Percentiles rank a stretch among this genome's conserved stretches.
Evolutionary conservation across 768 basidiomycete species (phyloP).

Genomic region (Mycena latifolia): DNA sequence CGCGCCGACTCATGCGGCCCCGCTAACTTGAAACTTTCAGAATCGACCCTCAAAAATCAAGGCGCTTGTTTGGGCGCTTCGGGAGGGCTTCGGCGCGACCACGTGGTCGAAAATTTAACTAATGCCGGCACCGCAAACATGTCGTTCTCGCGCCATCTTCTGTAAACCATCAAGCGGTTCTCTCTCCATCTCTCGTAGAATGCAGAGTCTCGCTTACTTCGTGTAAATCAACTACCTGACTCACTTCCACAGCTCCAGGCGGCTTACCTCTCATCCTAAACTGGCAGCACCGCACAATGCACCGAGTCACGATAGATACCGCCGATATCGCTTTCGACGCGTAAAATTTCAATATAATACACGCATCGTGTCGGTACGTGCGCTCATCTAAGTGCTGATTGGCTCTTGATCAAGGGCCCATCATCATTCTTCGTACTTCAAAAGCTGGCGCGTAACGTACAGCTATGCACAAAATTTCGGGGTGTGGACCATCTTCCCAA

Average conservation of each 20-base stretch:
- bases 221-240: neutral
- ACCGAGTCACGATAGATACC: too few relatives aligned
- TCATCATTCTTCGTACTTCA: constrained; percentile 15
- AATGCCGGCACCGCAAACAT: neutral
- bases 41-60: neutral
- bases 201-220: neutral
- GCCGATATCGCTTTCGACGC: neutral
- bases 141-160: neutral
- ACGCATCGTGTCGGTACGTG: neutral
- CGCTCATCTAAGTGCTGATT: constrained; percentile 2
- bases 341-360: neutral
- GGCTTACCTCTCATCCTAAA: neutral
- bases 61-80: neutral
- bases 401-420: constrained; percentile 6
- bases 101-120: neutral
- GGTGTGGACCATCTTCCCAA: neutral
- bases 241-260: neutral
- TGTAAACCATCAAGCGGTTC: neutral
- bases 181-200: neutral
- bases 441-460: constrained; percentile 7
- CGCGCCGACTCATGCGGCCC: neutral
- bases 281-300: neutral
- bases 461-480: neutral
- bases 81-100: neutral
- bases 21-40: neutral